Base-by-base conservation (phyloP, 2,329 filamentous ascomycete species). In the Gaeumannomyces sp. region DNA sequence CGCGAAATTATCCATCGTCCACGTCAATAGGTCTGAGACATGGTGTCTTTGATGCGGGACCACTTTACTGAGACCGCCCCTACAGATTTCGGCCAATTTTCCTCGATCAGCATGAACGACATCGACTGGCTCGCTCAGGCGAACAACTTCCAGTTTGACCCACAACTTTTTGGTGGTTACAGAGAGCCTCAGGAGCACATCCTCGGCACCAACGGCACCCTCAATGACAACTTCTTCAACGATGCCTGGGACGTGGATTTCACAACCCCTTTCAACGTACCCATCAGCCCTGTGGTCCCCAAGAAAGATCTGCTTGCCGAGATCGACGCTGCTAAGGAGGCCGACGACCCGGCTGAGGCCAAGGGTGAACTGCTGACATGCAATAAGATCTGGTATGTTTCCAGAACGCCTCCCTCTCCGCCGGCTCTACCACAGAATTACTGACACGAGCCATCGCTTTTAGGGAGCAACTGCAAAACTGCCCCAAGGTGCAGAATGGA, bases 81-180 rank as follows among this genome's bases (percentile, higher is more conserved):
- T n/a, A 53, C 31, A 79, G 77, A 75, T 60, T 72, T 76, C n/a
- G 73, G 74, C 25, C 74, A 76, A 35, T 74, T 80, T 50, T 72
- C 74, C 58, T 73, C 76, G 63, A 77, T 85, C 64, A 81, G 83
- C 67, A 76, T 80, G 66, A 82, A 79, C 69, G 85, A 85, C 69
- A 82, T 92, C 70, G 89, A 91, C 73, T 93, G 89, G 85, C 80
- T 95, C 62, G 84, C 88, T 56, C 3, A 88, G 89, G 71, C 91
- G 96, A 94, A 93, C 71, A 89, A 89, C 65, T 91, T 91, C 65
- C 87, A 90, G 68, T 97, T 98, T 71, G 93, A 98, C 67, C 94
- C 95, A 0, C 88, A 95, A 64, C 82, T 98, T 5, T 98, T 97
- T 75, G 91, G 90, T 64, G 91, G 93, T 70, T 98, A 97, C 77